Conservation (phyloP, 331 rosid genomes). For the Pyrus hybrid region DNA sequence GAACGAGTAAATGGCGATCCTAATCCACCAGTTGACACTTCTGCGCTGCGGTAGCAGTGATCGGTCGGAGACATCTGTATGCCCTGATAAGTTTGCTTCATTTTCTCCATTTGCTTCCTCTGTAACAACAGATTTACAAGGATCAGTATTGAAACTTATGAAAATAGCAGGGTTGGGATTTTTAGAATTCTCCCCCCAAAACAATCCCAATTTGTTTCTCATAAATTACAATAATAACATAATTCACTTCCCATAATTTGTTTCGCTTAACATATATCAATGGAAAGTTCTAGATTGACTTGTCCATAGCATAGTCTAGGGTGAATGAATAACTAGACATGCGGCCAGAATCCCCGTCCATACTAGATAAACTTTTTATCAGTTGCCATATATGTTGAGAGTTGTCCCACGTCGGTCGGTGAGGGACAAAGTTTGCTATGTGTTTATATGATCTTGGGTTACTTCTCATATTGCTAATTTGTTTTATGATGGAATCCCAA, state of each 20-base stretch:
- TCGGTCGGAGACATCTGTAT: not conserved
- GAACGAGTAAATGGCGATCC: slow-evolving; percentile 14
- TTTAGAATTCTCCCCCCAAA: not conserved
- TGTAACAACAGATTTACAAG: not conserved
- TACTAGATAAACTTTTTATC: not conserved
- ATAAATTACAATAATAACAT: not conserved
- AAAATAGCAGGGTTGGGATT: not conserved
- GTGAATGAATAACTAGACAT: too few relatives aligned
- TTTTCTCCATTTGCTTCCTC: slow-evolving; percentile 5
- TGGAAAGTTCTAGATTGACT: not conserved
- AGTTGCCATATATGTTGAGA: not conserved
- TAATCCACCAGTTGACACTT: slow-evolving; percentile 21
- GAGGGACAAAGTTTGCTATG: too few relatives aligned
- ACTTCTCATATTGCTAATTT: too few relatives aligned
- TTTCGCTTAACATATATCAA: not conserved
- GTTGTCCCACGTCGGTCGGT: too few relatives aligned
- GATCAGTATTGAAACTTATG: not conserved
- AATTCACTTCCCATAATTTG: not conserved
- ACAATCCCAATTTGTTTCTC: not conserved
- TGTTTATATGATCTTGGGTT: too few relatives aligned
- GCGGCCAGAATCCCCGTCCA: not conserved
- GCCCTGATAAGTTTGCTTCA: slow-evolving; percentile 4
- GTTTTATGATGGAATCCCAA: too few relatives aligned
- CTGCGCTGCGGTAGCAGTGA: not conserved
- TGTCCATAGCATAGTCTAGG: not conserved